These are phyloP conservation scores for Flaveria trinervia DNA, from an alignment of 129 eudicot species.

Conservation along the genomic window DNA sequence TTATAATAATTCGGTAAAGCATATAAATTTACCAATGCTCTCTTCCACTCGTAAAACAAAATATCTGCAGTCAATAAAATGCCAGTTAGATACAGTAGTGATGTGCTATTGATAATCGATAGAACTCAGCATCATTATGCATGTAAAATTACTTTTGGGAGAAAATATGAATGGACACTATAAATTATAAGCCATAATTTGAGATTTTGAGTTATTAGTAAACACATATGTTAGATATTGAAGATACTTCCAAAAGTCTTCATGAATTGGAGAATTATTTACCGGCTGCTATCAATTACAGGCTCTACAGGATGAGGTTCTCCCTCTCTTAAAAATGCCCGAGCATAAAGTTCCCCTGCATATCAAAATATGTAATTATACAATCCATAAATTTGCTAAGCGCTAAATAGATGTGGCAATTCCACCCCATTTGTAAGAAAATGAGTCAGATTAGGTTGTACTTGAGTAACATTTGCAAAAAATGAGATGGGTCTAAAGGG, in stretches of 20 bases:
- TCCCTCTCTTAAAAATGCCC: conserved; percentile 96
- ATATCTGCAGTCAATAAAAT: conserved; percentile 62
- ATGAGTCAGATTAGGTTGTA: background rate
- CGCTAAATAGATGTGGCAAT: background rate
- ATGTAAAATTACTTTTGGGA: background rate
- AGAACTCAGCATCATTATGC: background rate
- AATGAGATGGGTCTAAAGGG: background rate
- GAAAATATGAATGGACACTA: background rate
- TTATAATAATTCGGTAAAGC: background rate
- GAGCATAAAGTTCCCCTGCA: conserved; percentile 96
- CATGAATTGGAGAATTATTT: background rate
- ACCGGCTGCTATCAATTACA: conserved; percentile 99
- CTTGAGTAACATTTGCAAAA: background rate
- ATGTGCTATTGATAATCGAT: background rate
- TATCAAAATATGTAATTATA: background rate
- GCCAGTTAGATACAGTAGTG: background rate
- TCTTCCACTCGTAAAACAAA: conserved; percentile 97
- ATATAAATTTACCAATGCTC: conserved; percentile 62
- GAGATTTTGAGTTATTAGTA: background rate
- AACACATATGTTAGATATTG: background rate
- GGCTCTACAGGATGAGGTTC: conserved; percentile 99
- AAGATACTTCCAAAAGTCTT: conserved; percentile 7
- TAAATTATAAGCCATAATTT: background rate
- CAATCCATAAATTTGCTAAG: background rate
- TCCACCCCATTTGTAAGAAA: background rate